Base-by-base conservation (phyloP, 768 basidiomycete species). In the Trametes gibbosa region DNA sequence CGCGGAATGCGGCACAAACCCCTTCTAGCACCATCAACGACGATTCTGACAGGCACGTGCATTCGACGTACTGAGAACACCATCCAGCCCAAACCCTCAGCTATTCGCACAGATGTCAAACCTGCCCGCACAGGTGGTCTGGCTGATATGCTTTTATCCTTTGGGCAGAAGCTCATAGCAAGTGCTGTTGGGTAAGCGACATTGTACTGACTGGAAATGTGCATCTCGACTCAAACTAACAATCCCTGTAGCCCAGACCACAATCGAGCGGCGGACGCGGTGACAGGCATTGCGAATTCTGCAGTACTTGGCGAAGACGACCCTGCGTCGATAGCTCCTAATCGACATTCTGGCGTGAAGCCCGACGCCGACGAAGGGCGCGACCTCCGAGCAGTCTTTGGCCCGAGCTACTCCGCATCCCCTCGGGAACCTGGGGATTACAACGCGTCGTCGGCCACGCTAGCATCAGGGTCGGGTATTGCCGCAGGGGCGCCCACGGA, bases 61-160 rank as follows among this genome's bases (percentile, higher is more conserved):
- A 14, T 5, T 6, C 27, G 35, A 27, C 37, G 59, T n/a, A 16
- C n/a, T 10, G 54, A 51, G 17, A 49, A 29, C 40, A 14, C 19
- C 10, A 35, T 32, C 13, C 60, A 51, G 35, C 19, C 42, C 27
- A 13, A 25, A 3, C 17, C 29, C 19, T 21, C 43, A 24, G 17
- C 35, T 8, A 19, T 50, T 49, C 49, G 10, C 48, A 56, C 49
- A 45, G 16, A 37, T 52, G 47, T 49, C 52, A 54, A 54, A 41
- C 47, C 61, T 14, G n/a, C 48, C 6, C 32, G 23, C 13, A n/a
- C 24, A 67, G 51, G 69, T 37, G 77, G 76, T 45, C 72, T 80
- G 63, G 79, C 81, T 55, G 76, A 73, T 61, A 74, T 77, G 65
- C 75, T 84, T 63, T 69, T 85, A 65, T 75, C 75, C 61, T 81